Conservation (phyloP, 192 early-diverging fungal genomes). For the Chytriomyces sp. region DNA sequence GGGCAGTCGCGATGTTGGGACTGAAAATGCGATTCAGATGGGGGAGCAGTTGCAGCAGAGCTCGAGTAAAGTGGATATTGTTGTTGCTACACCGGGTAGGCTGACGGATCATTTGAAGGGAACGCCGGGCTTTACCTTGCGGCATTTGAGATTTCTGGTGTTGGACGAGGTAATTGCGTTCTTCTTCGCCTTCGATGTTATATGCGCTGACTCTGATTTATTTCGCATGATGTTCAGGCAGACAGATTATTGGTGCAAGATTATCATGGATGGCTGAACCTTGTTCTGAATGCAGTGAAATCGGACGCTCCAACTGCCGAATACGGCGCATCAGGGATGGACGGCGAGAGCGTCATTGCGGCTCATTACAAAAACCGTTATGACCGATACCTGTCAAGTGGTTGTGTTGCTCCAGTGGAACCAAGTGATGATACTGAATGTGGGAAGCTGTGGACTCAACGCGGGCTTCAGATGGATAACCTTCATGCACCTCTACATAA, state of each 20-base stretch:
- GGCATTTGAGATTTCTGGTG: constrained; percentile 89
- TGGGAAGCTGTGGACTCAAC: constrained; percentile 8
- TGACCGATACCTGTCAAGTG: constrained; percentile 22
- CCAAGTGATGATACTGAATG: too few species aligned
- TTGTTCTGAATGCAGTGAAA: constrained; percentile 65
- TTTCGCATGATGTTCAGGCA: constrained; percentile 48
- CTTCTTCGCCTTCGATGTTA: background rate
- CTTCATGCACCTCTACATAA: constrained; percentile 39
- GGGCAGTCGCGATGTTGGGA: constrained; percentile 21
- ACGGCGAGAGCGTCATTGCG: constrained; percentile 11
- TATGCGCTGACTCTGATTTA: background rate
- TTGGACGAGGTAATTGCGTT: constrained; percentile 75
- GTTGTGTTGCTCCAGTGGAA: background rate
- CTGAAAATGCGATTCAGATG: background rate
- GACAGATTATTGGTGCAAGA: constrained; percentile 91
- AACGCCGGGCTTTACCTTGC: constrained; percentile 86
- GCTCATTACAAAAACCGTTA: constrained; percentile 21
- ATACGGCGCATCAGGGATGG: background rate
- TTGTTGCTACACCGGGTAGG: constrained; percentile 95
- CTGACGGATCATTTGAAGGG: constrained; percentile 87
- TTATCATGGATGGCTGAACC: constrained; percentile 88
- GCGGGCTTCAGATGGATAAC: constrained; percentile 17
- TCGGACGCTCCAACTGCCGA: constrained; percentile 2
- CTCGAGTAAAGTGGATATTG: constrained; percentile 78
- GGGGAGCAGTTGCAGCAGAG: constrained; percentile 21